Evolutionary conservation across 1,139 yeast species (phyloP).

Genomic region (Blastobotrys aristatus): DNA sequence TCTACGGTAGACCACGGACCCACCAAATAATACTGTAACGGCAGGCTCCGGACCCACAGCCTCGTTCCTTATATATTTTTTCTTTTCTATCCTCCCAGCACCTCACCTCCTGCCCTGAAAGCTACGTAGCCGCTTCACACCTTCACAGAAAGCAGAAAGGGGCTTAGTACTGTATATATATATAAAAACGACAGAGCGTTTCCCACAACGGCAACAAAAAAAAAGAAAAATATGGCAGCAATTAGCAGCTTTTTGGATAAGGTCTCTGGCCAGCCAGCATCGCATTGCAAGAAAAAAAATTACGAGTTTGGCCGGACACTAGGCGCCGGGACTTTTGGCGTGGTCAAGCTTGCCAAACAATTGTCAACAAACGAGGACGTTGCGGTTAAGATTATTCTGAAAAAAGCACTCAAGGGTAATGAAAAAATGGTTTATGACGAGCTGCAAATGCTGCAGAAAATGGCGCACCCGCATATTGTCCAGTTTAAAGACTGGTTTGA

Average conservation of each 20-base stretch:
- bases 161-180: too few relatives aligned
- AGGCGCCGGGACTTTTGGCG: constrained; percentile 92
- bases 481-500: constrained; percentile 87
- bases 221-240: background rate
- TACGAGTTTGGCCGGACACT: constrained; percentile 73
- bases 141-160: too few relatives aligned
- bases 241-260: constrained; percentile 34
- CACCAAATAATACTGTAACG: too few relatives aligned
- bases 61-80: too few relatives aligned
- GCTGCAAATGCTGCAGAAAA: constrained; percentile 55
- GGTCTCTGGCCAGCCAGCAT: constrained; percentile 67
- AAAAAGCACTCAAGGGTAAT: constrained; percentile 74
- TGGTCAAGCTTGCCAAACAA: constrained; percentile 71
- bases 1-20: too few relatives aligned
- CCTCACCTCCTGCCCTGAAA: too few relatives aligned
- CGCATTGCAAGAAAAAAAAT: constrained; percentile 56
- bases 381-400: constrained; percentile 79
- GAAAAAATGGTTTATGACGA: constrained; percentile 72
- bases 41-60: too few relatives aligned
- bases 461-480: constrained; percentile 77
- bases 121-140: too few relatives aligned
- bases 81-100: too few relatives aligned
- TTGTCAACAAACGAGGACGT: constrained; percentile 60
- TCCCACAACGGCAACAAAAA: background rate
- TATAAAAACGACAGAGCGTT: too few relatives aligned